Evolutionary conservation across 1,139 yeast genomes (phyloP).

Genomic region (Nematodospora anomalae): DNA sequence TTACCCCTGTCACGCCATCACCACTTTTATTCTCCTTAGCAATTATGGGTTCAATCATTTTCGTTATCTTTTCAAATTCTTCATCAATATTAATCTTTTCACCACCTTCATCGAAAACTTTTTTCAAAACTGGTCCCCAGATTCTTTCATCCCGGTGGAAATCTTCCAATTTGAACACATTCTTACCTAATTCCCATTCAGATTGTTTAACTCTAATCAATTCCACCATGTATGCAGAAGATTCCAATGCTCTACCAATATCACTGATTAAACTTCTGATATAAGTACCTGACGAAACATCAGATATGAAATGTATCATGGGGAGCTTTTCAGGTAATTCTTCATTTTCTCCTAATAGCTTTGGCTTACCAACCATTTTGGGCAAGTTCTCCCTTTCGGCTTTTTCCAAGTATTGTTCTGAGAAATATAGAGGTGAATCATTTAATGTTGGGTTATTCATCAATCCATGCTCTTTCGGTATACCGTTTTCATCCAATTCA

Average conservation of each 20-base stretch:
- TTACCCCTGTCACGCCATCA: not conserved
- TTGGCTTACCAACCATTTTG: slow-evolving; percentile 30
- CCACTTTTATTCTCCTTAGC: slow-evolving; percentile 1
- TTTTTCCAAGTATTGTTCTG: slow-evolving; percentile 49
- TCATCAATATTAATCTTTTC: slow-evolving; percentile 26
- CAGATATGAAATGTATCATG: slow-evolving; percentile 66
- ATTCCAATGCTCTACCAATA: slow-evolving; percentile 75
- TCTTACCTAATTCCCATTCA: slow-evolving; percentile 73
- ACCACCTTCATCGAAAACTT: slow-evolving; percentile 44
- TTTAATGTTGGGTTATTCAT: slow-evolving; percentile 60
- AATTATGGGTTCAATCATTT: not conserved
- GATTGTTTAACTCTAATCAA: slow-evolving; percentile 75
- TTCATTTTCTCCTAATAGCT: slow-evolving; percentile 23
- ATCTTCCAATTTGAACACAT: slow-evolving; percentile 67
- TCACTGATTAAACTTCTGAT: slow-evolving; percentile 89
- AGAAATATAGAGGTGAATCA: slow-evolving; percentile 60
- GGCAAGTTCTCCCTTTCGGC: slow-evolving; percentile 37
- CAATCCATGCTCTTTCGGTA: slow-evolving; percentile 46
- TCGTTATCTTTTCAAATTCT: slow-evolving; percentile 20
- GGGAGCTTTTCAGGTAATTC: slow-evolving; percentile 49
- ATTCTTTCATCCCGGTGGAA: slow-evolving; percentile 58
- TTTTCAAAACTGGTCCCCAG: slow-evolving; percentile 67
- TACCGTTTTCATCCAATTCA: slow-evolving; percentile 53
- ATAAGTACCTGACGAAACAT: slow-evolving; percentile 94
- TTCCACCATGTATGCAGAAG: slow-evolving; percentile 88